phyloP scores from a whole-genome alignment of 78 protist species.

The Dictyostelium firmibasis region DNA sequence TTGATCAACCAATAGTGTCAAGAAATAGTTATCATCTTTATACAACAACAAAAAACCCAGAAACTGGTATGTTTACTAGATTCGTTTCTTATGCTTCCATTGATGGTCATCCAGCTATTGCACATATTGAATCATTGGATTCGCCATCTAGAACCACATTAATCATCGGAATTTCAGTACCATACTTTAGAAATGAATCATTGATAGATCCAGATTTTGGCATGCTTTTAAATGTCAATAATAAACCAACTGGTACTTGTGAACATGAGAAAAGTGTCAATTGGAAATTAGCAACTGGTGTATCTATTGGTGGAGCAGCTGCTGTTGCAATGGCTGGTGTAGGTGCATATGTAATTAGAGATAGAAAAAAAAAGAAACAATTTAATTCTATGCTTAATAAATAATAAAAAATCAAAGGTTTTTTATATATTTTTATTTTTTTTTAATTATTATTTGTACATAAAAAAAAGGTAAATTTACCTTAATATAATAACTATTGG shows the following conservation, averaged over 20 bases:
- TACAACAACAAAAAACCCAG: background rate
- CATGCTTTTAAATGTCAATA: background rate
- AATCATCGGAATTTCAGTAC: background rate
- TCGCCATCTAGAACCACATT: background rate
- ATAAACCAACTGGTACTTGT: background rate
- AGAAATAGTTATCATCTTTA: background rate
- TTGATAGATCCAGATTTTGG: background rate
- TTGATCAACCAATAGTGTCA: background rate
- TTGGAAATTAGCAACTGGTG: conserved; percentile 17
- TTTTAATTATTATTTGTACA: too few relatives aligned
- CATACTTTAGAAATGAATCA: background rate
- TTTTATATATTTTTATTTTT: too few relatives aligned
- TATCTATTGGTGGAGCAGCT: conserved; percentile 11
- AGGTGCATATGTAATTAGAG: background rate
- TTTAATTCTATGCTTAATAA: background rate
- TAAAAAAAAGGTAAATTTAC: too few relatives aligned
- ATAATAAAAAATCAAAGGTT: background rate
- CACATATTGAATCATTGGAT: background rate
- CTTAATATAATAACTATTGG: too few relatives aligned
- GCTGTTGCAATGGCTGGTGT: background rate
- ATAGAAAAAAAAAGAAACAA: background rate
- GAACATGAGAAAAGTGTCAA: background rate
- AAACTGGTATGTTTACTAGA: conserved; percentile 4
- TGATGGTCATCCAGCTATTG: background rate
- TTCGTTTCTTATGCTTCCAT: background rate